Evolutionary conservation across 495 filamentous ascomycete species (phyloP).

Genomic region (Paragyromitra xinjiangensis): DNA sequence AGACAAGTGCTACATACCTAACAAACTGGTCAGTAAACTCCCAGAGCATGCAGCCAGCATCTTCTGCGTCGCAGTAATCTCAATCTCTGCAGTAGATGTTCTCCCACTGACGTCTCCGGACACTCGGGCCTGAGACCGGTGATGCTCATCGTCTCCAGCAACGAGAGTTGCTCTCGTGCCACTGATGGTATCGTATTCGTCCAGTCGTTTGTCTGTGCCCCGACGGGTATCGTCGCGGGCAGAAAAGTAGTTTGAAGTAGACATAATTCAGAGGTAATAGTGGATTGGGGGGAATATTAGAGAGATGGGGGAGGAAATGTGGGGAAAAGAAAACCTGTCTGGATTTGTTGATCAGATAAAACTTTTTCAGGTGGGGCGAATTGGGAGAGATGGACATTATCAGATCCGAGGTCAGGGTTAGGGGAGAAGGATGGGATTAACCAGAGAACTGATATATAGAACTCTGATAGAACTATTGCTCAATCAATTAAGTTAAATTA

Average conservation of each 20-base stretch:
- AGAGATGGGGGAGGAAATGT: not conserved
- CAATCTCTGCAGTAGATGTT: slow-evolving; percentile 57
- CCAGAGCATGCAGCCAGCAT: slow-evolving; percentile 94
- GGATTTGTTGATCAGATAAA: not conserved
- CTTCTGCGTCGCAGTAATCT: slow-evolving; percentile 82
- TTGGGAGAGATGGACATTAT: no score
- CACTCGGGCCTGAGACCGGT: not conserved
- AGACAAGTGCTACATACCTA: slow-evolving; percentile 68
- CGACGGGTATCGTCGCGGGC: not conserved
- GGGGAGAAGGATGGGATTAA: not conserved
- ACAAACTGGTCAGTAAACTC: slow-evolving; percentile 84
- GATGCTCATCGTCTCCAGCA: not conserved
- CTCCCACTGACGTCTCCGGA: slow-evolving; percentile 44
- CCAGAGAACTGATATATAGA: not conserved
- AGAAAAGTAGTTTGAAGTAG: not conserved
- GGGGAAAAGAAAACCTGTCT: not conserved
- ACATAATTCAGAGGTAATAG: not conserved
- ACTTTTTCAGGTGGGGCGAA: no score
- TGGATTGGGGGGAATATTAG: not conserved
- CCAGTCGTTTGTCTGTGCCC: not conserved
- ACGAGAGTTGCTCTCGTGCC: not conserved
- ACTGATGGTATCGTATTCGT: slow-evolving; percentile 7
- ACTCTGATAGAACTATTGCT: no score
- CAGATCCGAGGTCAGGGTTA: not conserved
- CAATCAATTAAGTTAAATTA: no score